phyloP scores from a whole-genome alignment of 208 protist genomes.

The Lotmaria passim region DNA sequence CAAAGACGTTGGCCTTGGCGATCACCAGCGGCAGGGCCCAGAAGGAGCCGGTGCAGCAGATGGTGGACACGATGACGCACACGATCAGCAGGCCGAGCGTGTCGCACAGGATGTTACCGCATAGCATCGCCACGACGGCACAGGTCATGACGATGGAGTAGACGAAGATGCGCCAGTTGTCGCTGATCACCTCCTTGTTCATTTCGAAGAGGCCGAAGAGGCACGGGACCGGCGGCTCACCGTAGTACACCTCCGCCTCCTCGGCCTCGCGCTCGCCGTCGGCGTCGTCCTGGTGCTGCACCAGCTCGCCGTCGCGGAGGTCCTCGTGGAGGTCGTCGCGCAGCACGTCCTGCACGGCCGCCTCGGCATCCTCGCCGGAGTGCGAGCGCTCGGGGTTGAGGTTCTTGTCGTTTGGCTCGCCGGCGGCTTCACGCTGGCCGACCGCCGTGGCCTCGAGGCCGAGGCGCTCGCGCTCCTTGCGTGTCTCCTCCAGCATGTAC shows the following conservation, averaged over 20 bases:
- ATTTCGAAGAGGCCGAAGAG: slow-evolving; percentile 58
- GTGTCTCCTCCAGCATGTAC: slow-evolving; percentile 34
- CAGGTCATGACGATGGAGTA: slow-evolving; percentile 63
- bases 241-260: slow-evolving; percentile 17
- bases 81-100: slow-evolving; percentile 44
- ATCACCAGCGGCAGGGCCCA: slow-evolving; percentile 60
- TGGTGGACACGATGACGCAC: slow-evolving; percentile 40
- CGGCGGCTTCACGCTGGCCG: background rate
- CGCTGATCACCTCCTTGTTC: slow-evolving; percentile 58
- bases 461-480: slow-evolving; percentile 37
- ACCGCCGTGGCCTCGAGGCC: slow-evolving; percentile 7
- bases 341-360: slow-evolving; percentile 7
- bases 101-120: slow-evolving; percentile 44
- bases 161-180: slow-evolving; percentile 52
- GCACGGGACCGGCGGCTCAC: slow-evolving; percentile 24
- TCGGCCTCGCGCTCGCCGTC: slow-evolving; percentile 1
- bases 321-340: too few species aligned
- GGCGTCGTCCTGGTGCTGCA: slow-evolving; percentile 6
- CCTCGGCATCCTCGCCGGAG: slow-evolving; percentile 14
- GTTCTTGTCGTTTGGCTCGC: slow-evolving; percentile 41
- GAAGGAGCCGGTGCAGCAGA: slow-evolving; percentile 52
- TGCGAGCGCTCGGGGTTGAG: slow-evolving; percentile 18
- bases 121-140: slow-evolving; percentile 47
- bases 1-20: slow-evolving; percentile 68
- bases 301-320: too few species aligned